Evolutionary conservation across 352 stramenopile genomes (phyloP), one percentile per base, ranked within the genome.

Genomic region (Plasmopara viticola): DNA sequence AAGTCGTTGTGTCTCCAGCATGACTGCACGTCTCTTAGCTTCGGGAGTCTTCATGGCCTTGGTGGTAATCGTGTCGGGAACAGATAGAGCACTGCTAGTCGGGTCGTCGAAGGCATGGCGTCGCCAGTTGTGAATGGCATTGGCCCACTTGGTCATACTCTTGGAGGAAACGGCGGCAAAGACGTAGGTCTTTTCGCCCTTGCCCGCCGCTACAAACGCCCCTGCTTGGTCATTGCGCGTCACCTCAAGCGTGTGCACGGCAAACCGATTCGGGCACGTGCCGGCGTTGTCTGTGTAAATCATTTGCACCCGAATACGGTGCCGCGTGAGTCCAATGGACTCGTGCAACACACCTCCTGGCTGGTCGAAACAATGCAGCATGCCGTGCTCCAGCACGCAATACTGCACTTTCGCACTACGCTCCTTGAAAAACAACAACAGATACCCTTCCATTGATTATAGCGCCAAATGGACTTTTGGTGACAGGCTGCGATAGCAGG

Each of bases 61-160:
- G 60, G 47, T 47, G 10, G 41, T 58, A 49, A 54, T 58, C 14
- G 55, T 17, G 14, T 69, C 62, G 41, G 69, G 48, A 25, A 69
- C 59, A 15, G 58, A 68, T 43, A 74, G 39, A 42, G 56, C 62
- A 12, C 62, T 48, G 51, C 58, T 60, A 20, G 60, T 64, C 1
- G 78, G 72, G 48, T 84, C 77, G 44, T 80, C 58, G 41, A 90
- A 90, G 25, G 71, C 62, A 38, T 86, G 77, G 12, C 78, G 68
- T 38, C 67, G 62, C 80, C 80, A 91, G 58, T 86, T 88, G 52
- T 84, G 72, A 51, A 91, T 74, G 7, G 72, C 74, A 38, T 83
- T 82, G 44, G 69, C 61, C 80, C 80, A 91, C 45, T 66, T 69
- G 34, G 63, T 70, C 75, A 89, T 87, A 30, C 56, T 67, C 29